Evolutionary conservation across 2,329 filamentous ascomycete species (phyloP).

Genomic region (Epichloe sp.): DNA sequence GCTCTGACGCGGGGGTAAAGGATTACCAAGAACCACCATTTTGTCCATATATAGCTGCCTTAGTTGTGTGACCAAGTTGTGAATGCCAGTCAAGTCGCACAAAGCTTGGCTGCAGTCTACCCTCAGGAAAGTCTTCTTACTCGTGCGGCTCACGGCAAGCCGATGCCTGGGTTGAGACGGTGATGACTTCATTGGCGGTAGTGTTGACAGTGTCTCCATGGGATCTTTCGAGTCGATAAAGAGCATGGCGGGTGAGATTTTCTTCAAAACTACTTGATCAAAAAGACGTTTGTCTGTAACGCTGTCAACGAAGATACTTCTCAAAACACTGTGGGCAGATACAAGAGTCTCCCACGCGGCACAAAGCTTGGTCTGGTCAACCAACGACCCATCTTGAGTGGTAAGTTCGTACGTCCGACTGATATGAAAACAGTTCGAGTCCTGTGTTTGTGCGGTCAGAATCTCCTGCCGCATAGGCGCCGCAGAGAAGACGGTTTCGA

Average conservation of each 20-base stretch:
- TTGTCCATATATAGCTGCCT: slow-evolving; percentile 29
- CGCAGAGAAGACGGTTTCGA: slow-evolving; percentile 36
- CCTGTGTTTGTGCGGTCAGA: slow-evolving; percentile 30
- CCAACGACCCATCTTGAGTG: slow-evolving; percentile 20
- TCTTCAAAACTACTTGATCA: slow-evolving; percentile 35
- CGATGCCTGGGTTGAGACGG: slow-evolving; percentile 33
- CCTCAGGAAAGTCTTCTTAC: slow-evolving; percentile 31
- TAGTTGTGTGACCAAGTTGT: slow-evolving; percentile 33
- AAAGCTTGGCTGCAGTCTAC: slow-evolving; percentile 38
- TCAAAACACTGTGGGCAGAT: slow-evolving; percentile 29
- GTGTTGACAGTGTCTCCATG: slow-evolving; percentile 23
- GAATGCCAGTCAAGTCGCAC: slow-evolving; percentile 34
- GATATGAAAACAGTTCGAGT: slow-evolving; percentile 28
- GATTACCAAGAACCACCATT: slow-evolving; percentile 14
- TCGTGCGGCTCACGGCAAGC: slow-evolving; percentile 34
- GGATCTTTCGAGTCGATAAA: slow-evolving; percentile 33
- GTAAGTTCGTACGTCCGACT: slow-evolving; percentile 36
- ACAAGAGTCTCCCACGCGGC: slow-evolving; percentile 37
- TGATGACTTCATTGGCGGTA: slow-evolving; percentile 27
- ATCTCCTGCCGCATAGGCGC: slow-evolving; percentile 36
- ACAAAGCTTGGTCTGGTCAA: slow-evolving; percentile 33
- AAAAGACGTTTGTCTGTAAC: slow-evolving; percentile 34
- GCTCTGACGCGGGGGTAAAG: slow-evolving; percentile 13
- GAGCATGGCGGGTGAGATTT: slow-evolving; percentile 36
- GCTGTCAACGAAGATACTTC: slow-evolving; percentile 40